Evolutionary conservation across 768 basidiomycete genomes (phyloP).

Genomic region (Peribolospora baueri): DNA sequence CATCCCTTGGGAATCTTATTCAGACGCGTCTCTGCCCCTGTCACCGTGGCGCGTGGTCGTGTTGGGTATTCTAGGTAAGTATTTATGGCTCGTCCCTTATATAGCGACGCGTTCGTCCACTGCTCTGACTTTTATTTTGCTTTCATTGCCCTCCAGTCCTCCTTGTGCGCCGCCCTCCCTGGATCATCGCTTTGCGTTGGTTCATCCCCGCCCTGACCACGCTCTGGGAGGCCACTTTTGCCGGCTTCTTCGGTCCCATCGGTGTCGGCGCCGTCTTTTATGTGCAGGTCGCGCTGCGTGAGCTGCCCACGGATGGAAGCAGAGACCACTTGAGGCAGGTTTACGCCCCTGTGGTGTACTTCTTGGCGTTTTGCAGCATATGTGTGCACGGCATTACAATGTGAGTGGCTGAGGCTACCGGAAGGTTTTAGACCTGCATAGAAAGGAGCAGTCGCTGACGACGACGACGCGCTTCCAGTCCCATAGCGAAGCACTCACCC

Average conservation of each 20-base stretch:
- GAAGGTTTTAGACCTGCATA: too few species aligned
- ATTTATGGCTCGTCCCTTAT: too few species aligned
- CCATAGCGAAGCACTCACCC: too few species aligned
- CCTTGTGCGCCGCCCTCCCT: conserved; percentile 20
- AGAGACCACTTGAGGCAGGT: conserved; percentile 14
- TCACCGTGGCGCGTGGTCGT: conserved; percentile 21
- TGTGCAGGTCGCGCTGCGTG: conserved; percentile 18
- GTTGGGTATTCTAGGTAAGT: conserved; percentile 14
- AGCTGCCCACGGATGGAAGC: conserved; percentile 15
- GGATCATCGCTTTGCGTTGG: conserved; percentile 16
- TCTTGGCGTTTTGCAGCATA: conserved; percentile 12
- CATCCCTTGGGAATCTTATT: conserved; percentile 14
- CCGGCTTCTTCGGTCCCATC: conserved; percentile 20
- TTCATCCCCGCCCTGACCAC: conserved; percentile 18
- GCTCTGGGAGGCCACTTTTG: conserved; percentile 17
- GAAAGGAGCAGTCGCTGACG: too few species aligned
- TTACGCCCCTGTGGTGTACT: conserved; percentile 20
- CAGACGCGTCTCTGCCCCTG: conserved; percentile 6
- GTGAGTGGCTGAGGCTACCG: too few species aligned
- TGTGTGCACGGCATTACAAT: too few species aligned
- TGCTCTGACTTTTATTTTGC: too few species aligned
- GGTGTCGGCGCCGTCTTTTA: conserved; percentile 18
- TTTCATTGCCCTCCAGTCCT: conserved; percentile 12
- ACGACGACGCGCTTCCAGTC: too few species aligned
- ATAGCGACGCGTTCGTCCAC: too few species aligned